Percentiles rank a stretch among this genome's conserved stretches.
phyloP scores from a whole-genome alignment of 2,329 filamentous ascomycete species.

The Sarocladium oryzae region DNA sequence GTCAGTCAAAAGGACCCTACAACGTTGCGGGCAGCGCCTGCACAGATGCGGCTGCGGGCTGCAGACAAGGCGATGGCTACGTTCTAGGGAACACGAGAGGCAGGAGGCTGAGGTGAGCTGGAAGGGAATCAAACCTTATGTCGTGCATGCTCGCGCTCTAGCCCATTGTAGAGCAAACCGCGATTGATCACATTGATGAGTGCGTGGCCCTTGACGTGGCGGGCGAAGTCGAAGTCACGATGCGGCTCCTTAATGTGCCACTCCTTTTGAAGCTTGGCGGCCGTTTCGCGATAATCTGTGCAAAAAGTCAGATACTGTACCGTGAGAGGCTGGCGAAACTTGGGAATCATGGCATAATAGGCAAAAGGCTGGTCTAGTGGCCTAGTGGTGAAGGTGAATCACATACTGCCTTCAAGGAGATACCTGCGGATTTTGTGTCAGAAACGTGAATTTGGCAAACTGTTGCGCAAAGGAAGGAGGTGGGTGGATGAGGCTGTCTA shows the following conservation, averaged over 20 bases:
- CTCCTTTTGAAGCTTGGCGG: slow-evolving; percentile 62
- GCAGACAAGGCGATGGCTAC: neutral
- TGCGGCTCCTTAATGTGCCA: slow-evolving; percentile 59
- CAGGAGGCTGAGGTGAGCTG: neutral
- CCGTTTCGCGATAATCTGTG: slow-evolving; percentile 61
- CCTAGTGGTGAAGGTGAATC: slow-evolving; percentile 10
- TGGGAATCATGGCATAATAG: neutral
- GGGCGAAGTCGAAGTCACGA: slow-evolving; percentile 56
- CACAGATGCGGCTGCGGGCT: neutral
- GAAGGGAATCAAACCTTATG: slow-evolving; percentile 36
- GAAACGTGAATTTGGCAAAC: slow-evolving; percentile 11
- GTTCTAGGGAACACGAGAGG: no score
- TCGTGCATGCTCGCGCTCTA: slow-evolving; percentile 48
- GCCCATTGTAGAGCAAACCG: slow-evolving; percentile 54
- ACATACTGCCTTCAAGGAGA: slow-evolving; percentile 57
- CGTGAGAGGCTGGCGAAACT: neutral
- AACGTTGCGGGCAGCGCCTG: neutral
- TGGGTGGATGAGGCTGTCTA: neutral
- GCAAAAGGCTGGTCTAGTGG: neutral
- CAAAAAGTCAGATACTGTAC: slow-evolving; percentile 1
- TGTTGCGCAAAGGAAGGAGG: neutral
- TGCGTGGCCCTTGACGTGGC: slow-evolving; percentile 58
- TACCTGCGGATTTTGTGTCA: slow-evolving; percentile 36
- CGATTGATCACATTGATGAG: slow-evolving; percentile 58
- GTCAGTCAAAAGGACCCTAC: neutral